Evolutionary conservation across 1,284 basidiomycete genomes (phyloP), one percentile per base, ranked within the genome.

Genomic region (Cystobasidiaceae sp.): DNA sequence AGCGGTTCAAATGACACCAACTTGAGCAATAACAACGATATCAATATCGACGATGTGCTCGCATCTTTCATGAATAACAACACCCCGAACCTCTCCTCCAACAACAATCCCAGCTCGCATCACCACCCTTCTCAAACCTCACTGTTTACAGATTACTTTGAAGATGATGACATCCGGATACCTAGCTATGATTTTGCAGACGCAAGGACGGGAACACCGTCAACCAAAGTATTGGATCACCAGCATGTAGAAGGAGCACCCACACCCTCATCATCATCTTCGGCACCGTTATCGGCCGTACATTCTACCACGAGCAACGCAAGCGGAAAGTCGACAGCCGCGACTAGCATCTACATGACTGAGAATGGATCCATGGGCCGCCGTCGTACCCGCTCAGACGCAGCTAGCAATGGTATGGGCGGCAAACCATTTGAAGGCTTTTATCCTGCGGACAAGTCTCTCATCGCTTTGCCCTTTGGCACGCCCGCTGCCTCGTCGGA

Each of bases 371-470:
- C 2, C 13, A 52, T 15, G 34, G 39, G 13, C 23, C 13, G n/a
- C 46, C 49, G 13, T 34, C 17, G 7, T 60, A 33, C 15, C 56
- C 69, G 67, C 57, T 72, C 71, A 30, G 54, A 67, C 30, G 71
- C n/a, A n/a, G n/a, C n/a, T n/a, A n/a, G n/a, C n/a, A n/a, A n/a
- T n/a, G n/a, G n/a, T n/a, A n/a, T n/a, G n/a, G n/a, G n/a, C n/a
- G n/a, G n/a, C n/a, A n/a, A n/a, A 30, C 37, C 46, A 17, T 64
- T 67, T 45, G 66, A 71, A 66, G 63, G 52, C 34, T 56, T 50
- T 2, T 37, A 49, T 52, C 27, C 63, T 41, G 67, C 58, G 23
- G 50, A 62, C 28, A 64, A 67, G 7, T 34, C 68, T 11, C 37
- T 68, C 28, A 11, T 32, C 9, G 52, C 51, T 0, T 57, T 61